Evolutionary conservation across 164 flowering plant species (phyloP).

Genomic region (Macadamia integrifolia): DNA sequence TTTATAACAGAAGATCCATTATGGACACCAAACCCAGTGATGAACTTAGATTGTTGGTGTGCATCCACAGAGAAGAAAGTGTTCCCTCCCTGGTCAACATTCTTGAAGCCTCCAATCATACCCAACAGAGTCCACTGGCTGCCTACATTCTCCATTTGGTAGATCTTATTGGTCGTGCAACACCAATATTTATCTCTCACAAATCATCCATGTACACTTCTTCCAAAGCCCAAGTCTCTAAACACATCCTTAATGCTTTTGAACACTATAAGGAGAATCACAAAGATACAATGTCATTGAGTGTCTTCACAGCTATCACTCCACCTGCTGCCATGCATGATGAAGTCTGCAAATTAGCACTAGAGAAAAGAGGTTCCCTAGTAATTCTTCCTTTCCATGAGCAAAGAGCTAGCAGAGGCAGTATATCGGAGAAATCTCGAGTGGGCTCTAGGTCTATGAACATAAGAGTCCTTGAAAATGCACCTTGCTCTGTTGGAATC

Average conservation of each 20-base stretch:
- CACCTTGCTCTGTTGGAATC: conserved; percentile 64
- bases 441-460: conserved; percentile 23
- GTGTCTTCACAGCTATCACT: conserved; percentile 26
- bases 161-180: conserved; percentile 16
- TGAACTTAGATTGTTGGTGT: conserved; percentile 5
- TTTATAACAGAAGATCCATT: background rate
- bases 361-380: conserved; percentile 23
- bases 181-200: conserved; percentile 11
- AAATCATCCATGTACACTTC: background rate
- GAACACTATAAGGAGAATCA: conserved; percentile 4
- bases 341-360: conserved; percentile 37
- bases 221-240: background rate
- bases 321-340: conserved; percentile 43
- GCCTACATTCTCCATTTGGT: conserved; percentile 15
- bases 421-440: background rate
- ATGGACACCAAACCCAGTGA: background rate
- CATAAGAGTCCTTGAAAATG: conserved; percentile 25
- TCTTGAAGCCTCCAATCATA: conserved; percentile 14
- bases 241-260: conserved; percentile 13
- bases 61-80: conserved; percentile 12
- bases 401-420: background rate
- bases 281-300: background rate
- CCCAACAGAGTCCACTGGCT: background rate
- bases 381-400: conserved; percentile 53
- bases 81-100: conserved; percentile 16